Evolutionary conservation across 2,329 filamentous ascomycete species (phyloP).

Genomic region (Knoxdaviesia proteae): DNA sequence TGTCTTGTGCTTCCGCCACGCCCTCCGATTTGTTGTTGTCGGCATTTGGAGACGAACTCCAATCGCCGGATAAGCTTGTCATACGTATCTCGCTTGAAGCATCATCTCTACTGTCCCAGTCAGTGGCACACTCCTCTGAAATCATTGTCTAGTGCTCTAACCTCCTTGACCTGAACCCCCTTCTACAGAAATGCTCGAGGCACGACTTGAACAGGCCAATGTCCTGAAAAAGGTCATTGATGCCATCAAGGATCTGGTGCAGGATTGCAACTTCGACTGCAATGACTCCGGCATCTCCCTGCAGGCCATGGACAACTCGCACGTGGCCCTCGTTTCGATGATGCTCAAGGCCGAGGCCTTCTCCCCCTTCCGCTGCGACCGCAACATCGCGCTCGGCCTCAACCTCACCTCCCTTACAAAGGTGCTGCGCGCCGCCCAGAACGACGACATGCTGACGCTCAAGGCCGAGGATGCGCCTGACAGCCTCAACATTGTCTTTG

Average conservation of each 20-base stretch:
- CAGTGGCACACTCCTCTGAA: too few species aligned
- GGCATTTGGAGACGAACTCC: too few species aligned
- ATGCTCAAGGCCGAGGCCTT: constrained; percentile 92
- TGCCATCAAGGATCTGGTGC: constrained; percentile 96
- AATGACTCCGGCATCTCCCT: constrained; percentile 97
- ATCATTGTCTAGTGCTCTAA: too few species aligned
- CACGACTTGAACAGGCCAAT: constrained; percentile 82
- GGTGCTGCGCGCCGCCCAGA: constrained; percentile 83
- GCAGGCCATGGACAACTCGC: constrained; percentile 99
- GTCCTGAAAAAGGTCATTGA: constrained; percentile 98
- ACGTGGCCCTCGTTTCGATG: constrained; percentile 98
- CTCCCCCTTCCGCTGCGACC: constrained; percentile 90
- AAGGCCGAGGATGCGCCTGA: constrained; percentile 96
- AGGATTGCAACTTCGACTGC: constrained; percentile 99
- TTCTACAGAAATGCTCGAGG: constrained; percentile 60
- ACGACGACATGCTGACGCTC: constrained; percentile 83
- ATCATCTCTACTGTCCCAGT: too few species aligned
- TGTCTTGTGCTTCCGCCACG: too few species aligned
- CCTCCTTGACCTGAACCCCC: not conserved
- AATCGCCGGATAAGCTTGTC: too few species aligned
- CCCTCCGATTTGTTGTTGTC: too few species aligned
- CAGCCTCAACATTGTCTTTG: constrained; percentile 86
- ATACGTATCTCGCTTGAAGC: too few species aligned
- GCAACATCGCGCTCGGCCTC: constrained; percentile 94
- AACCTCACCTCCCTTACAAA: constrained; percentile 94